These are phyloP conservation scores for Diplogelasinospora grovesii DNA, from an alignment of 495 filamentous ascomycete genomes.

Conservation along the genomic window DNA sequence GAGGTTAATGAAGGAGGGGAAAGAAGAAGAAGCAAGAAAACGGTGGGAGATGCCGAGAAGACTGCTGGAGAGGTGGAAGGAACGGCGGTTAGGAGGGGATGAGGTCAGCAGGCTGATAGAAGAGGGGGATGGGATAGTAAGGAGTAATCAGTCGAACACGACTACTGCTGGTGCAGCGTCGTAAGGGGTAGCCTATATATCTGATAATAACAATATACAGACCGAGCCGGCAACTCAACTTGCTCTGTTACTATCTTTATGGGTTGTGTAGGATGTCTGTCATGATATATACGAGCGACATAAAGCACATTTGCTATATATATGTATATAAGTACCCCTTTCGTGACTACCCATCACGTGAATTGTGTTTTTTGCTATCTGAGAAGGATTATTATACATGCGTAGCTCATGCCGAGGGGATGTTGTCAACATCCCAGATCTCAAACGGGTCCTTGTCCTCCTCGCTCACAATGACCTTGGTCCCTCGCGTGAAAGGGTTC, in stretches of 20 bases:
- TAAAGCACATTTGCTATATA: too few species aligned
- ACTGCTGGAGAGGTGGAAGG: slow-evolving; percentile 45
- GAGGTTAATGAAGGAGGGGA: slow-evolving; percentile 56
- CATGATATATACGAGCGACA: too few species aligned
- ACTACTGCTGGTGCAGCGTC: slow-evolving; percentile 1
- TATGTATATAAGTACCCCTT: too few species aligned
- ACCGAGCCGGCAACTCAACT: too few species aligned
- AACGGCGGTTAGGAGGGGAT: slow-evolving; percentile 41
- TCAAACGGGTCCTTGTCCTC: slow-evolving; percentile 65
- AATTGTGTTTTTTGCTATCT: too few species aligned
- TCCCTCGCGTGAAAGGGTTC: slow-evolving; percentile 37
- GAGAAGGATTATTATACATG: too few species aligned
- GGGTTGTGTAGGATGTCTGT: too few species aligned
- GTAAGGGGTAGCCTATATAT: too few species aligned
- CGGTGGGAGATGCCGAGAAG: slow-evolving; percentile 53
- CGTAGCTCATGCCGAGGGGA: too few species aligned
- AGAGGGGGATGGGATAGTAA: slow-evolving; percentile 44
- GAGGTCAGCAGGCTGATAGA: slow-evolving; percentile 44
- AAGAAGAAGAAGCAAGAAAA: slow-evolving; percentile 51
- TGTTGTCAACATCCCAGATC: slow-evolving; percentile 33
- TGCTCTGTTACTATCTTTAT: too few species aligned
- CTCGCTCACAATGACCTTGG: slow-evolving; percentile 67
- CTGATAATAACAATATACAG: too few species aligned
- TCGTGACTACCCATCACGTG: too few species aligned
- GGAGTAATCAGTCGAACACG: slow-evolving; percentile 18